phyloP scores from a whole-genome alignment of 2,329 filamentous ascomycete genomes.

The Sclerotinia glacialis region DNA sequence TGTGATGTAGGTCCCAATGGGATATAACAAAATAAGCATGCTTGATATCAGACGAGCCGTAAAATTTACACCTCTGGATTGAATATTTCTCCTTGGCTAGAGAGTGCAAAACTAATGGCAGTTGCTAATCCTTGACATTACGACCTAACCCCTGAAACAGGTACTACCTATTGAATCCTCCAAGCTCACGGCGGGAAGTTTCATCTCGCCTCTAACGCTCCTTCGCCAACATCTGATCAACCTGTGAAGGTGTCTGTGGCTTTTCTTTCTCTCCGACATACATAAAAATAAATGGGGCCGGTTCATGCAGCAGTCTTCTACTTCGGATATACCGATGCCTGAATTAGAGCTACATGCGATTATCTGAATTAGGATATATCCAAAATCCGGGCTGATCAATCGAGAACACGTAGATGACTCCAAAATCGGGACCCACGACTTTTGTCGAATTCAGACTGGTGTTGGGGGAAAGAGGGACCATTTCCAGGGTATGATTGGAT shows the following conservation, averaged over 20 bases:
- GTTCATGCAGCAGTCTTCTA: constrained; percentile 14
- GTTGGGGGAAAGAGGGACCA: not conserved
- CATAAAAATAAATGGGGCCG: constrained; percentile 1
- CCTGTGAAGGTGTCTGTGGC: constrained; percentile 7
- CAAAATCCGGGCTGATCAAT: not conserved
- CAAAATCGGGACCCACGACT: not conserved
- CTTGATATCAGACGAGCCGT: not conserved
- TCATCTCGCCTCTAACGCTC: not conserved
- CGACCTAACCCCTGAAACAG: too few species aligned
- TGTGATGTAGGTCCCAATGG: not conserved
- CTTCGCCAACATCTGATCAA: not conserved
- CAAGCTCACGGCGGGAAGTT: not conserved
- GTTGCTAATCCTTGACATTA: too few species aligned
- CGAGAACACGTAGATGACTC: not conserved
- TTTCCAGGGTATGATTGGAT: not conserved
- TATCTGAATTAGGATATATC: not conserved
- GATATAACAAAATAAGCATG: not conserved
- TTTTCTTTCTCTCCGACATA: not conserved
- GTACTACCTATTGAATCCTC: not conserved
- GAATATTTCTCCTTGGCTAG: too few species aligned
- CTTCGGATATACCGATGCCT: constrained; percentile 13
- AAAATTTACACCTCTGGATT: too few species aligned
- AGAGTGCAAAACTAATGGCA: too few species aligned
- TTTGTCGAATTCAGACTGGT: not conserved
- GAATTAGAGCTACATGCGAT: constrained; percentile 13